Base-by-base conservation (phyloP, 148 eudicot species). In the Pharnaceum exiguum region DNA sequence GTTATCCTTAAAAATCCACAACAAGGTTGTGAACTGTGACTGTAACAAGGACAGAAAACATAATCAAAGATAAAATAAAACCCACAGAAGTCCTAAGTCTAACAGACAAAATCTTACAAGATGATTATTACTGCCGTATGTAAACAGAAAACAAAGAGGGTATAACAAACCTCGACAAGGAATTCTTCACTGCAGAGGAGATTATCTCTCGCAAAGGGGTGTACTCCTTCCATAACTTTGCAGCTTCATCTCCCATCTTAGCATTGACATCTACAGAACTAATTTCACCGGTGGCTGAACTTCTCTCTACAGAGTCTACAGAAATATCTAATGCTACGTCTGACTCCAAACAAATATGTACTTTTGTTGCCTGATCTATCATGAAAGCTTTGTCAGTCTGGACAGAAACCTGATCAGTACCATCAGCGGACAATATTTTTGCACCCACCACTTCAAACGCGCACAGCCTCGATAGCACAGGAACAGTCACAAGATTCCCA, bases 401-500 rank as follows among this genome's bases (percentile, higher is more conserved):
- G 52, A 28, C 29, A 32, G 51, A 30, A 52, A 68, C 66, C 59
- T 19, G 36, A 49, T 42, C 55, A 36, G 39, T 42, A 57, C 49
- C 36, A 57, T 72, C 65, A 45, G 54, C 52, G 37, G 72, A 71
- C 61, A 69, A 43, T 52, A 53, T 59, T 66, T 59, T 70, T 59
- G 76, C 74, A 75, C 68, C 74, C 7, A 74, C 42, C 71, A 85
- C 95, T 74, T 79, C 79, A 59, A 83, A 89, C 46, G 75, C 37
- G 51, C 78, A 74, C 24, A 79, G 59, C 69, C 71, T 72, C 29
- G 91, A 78, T 45, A 83, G 89, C 13, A 80, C 47, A 5, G 96
- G 89, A 48, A 93, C 46, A 0, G 74, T 57, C 46, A 89, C 89
- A 78, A 86, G 59, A 71, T 93, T 93, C 46, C 96, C 88, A 45